These are phyloP conservation scores for Penicillium chermesinum DNA, from an alignment of 495 filamentous ascomycete genomes.

Conservation along the genomic window DNA sequence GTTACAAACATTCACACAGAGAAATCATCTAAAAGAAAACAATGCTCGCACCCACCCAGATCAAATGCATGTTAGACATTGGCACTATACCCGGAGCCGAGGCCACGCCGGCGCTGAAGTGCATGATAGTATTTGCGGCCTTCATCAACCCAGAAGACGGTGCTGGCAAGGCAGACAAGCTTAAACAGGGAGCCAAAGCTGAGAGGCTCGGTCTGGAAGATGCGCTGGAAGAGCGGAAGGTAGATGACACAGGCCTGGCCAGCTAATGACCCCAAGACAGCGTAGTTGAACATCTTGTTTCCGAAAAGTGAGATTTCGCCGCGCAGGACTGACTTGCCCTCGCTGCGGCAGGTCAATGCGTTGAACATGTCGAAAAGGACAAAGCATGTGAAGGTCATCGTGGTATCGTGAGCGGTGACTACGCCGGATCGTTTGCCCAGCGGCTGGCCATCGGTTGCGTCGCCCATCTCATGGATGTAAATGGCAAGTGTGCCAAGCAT, in stretches of 20 bases:
- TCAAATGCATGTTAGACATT: constrained; percentile 33
- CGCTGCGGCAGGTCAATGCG: constrained; percentile 86
- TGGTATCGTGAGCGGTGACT: constrained; percentile 90
- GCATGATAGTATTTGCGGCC: constrained; percentile 62
- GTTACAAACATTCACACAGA: constrained; percentile 10
- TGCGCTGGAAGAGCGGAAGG: constrained; percentile 82
- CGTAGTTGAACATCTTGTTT: constrained; percentile 95
- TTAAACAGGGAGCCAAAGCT: constrained; percentile 64
- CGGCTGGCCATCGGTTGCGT: constrained; percentile 37
- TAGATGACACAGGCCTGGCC: constrained; percentile 91
- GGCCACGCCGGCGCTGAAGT: constrained; percentile 28
- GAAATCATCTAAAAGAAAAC: not conserved
- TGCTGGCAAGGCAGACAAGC: constrained; percentile 69
- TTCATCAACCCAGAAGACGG: constrained; percentile 94
- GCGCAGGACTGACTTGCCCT: constrained; percentile 78
- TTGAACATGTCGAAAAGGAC: constrained; percentile 99
- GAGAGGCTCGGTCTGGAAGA: constrained; percentile 93
- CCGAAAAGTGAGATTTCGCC: constrained; percentile 78
- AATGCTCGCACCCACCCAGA: not conserved
- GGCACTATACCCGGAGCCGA: constrained; percentile 40
- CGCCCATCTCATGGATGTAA: constrained; percentile 86
- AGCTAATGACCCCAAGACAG: constrained; percentile 73
- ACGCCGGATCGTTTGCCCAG: constrained; percentile 46
- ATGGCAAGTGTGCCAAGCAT: constrained; percentile 87
- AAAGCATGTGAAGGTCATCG: constrained; percentile 98